Base-by-base conservation (phyloP, 441 rosid species). In the Arabidopsis lyrata region DNA sequence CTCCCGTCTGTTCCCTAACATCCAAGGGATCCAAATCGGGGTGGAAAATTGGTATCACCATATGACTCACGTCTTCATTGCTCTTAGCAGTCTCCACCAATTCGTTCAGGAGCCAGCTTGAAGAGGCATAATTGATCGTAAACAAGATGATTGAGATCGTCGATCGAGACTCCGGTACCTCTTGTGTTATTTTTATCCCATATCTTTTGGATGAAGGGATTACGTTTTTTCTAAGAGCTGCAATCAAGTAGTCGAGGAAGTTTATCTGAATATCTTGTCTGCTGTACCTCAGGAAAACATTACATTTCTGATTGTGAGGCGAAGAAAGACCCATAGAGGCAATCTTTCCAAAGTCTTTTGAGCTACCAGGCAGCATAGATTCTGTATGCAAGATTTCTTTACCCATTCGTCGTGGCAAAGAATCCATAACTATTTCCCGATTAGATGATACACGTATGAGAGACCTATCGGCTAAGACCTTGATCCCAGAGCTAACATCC, bases 41-140 rank as follows among this genome's bases (percentile, higher is more conserved):
- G 24, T 55, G 47, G 53, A 76, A 76, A 32, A 76, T 3, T 2
- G 79, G 74, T 27, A 63, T 12, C 2, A 38, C 75, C 0, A 0
- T 10, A 4, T 54, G 66, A 32, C 20, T 14, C 3, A 5, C 36
- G 12, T 55, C 38, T 15, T 38, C 8, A 10, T 0, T n/a, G 2
- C 61, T 22, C 7, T 22, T 24, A 1, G 11, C 39, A 3, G 32
- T 60, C 62, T 60, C 52, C 29, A 48, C 36, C 14, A 67, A 29
- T 11, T 50, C 68, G 2, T 67, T 29, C 59, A 76, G 57, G 12
- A 54, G 27, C 70, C 61, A 63, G 3, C 31, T 62, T 1, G 79
- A 76, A 47, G 75, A 76, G 54, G 75, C 79, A 6, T 53, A 76
- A 1, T 39, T 38, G 9, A 9, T 13, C 6, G 79, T 45, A 12